phyloP scores from a whole-genome alignment of 495 filamentous ascomycete genomes.

The Penicillium samsonianum region DNA sequence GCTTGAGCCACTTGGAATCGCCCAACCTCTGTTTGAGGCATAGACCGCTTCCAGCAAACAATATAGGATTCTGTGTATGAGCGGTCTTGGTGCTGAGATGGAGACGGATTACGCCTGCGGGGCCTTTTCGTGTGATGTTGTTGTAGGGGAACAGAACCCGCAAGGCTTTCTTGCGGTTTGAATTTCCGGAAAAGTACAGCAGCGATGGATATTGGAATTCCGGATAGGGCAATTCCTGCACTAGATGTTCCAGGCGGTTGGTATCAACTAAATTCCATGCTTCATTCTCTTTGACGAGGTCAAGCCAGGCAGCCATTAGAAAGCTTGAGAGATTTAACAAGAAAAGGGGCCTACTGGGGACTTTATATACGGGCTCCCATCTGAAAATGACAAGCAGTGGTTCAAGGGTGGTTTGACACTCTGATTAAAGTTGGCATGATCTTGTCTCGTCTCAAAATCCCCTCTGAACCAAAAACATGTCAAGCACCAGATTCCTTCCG shows the following conservation, averaged over 20 bases:
- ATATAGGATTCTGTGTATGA: conserved; percentile 11
- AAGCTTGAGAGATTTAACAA: too few relatives aligned
- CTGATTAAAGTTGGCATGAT: too few relatives aligned
- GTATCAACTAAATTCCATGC: conserved; percentile 3
- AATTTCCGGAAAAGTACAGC: conserved; percentile 8
- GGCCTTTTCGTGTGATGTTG: conserved; percentile 6
- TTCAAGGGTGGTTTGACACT: too few relatives aligned
- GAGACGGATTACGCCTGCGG: conserved; percentile 3
- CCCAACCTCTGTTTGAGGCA: not conserved
- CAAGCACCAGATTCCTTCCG: too few relatives aligned
- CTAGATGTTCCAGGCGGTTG: not conserved
- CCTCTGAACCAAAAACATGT: too few relatives aligned
- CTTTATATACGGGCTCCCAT: too few relatives aligned
- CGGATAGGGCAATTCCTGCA: not conserved
- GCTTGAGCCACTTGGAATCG: not conserved
- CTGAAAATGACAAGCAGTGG: too few relatives aligned
- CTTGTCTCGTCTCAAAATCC: too few relatives aligned
- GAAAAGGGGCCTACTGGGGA: too few relatives aligned
- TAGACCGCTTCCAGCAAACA: conserved; percentile 17
- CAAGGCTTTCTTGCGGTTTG: conserved; percentile 1
- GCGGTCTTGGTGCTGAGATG: too few relatives aligned
- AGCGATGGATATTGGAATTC: not conserved
- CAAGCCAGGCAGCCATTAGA: conserved; percentile 7
- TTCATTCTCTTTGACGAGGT: not conserved
- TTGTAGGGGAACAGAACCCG: not conserved